Evolutionary conservation across 164 flowering plant species (phyloP), one percentile per base, ranked within the genome.

Genomic region (Chloranthus sessilifolius): DNA sequence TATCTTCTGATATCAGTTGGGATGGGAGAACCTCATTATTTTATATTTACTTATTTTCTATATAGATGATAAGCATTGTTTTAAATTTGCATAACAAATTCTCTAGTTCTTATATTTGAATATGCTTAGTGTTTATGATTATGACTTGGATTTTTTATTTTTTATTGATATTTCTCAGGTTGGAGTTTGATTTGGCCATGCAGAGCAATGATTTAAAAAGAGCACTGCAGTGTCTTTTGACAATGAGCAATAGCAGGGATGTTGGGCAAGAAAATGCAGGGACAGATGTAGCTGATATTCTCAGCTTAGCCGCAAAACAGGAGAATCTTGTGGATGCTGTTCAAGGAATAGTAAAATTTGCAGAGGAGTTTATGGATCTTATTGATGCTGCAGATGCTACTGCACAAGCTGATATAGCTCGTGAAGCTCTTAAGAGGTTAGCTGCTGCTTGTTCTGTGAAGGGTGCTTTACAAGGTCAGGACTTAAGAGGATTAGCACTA

Each of bases 371-470:
- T 70, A 53, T 88, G 74, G 95, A 86, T 71, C 87, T 92, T 50
- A 83, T 88, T 60, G 98, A 92, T 78, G 96, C 98, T 49, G 98
- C 98, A 37, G 98, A 92, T 82, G 98, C 98, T 23, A 92, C 98
- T 63, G 98, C 71, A 47, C 96, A 88, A 67, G 73, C 73, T 64
- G 96, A 92, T 48, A 82, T 92, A 70, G 96, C 99, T 61, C 88
- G 95, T 2, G 99, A 86, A 67, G 99, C 96, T 63, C 82, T 88
- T 15, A 83, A 86, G 70, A 80, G 96, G 58, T 62, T 92, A 60
- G 95, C 96, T 60, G 85, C 91, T 62, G 91, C 96, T 31, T 95
- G 91, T 65, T 80, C 99, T 35, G 82, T 88, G 37, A 92, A 92
- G 74, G 96, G 99, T 34, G 85, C 96, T 55, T 69, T 92, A 55